Conservation (phyloP, 1,284 basidiomycete species). For the Irpex rosettiformis region DNA sequence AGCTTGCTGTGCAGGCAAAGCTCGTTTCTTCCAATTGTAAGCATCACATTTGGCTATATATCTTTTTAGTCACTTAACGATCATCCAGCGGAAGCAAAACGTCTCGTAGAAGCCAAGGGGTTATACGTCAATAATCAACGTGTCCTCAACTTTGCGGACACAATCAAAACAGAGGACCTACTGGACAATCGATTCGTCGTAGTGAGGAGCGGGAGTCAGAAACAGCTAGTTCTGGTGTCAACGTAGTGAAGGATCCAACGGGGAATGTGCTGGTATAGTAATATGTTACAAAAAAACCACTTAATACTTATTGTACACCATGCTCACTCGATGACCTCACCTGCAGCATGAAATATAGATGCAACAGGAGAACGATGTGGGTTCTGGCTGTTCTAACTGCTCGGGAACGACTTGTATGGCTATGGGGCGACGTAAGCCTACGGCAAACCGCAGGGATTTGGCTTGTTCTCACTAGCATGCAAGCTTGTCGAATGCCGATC, state of each 20-base stretch:
- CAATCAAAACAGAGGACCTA: slow-evolving; percentile 47
- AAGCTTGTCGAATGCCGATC: no score
- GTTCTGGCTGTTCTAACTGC: no score
- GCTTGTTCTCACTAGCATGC: no score
- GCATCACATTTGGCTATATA: no score
- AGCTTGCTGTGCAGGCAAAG: slow-evolving; percentile 50
- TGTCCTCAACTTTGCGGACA: slow-evolving; percentile 40
- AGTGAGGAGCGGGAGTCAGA: slow-evolving; percentile 74
- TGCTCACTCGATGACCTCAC: not conserved
- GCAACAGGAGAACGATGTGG: no score
- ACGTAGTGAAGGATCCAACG: slow-evolving; percentile 3
- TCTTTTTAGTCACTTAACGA: not conserved
- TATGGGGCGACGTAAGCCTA: no score
- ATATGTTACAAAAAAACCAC: not conserved
- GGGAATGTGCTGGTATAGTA: not conserved
- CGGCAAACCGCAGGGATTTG: no score
- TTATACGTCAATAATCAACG: slow-evolving; percentile 51
- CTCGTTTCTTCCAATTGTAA: slow-evolving; percentile 54
- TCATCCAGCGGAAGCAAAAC: slow-evolving; percentile 46
- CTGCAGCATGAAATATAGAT: no score
- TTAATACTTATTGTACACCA: not conserved
- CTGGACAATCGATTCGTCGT: slow-evolving; percentile 65
- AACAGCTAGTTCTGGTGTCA: slow-evolving; percentile 58
- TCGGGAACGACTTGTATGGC: no score
- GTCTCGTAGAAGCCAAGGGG: slow-evolving; percentile 47